These are phyloP conservation scores for Astrephomene gubernaculifera DNA, from an alignment of 139 green algal genomes.

Conservation along the genomic window DNA sequence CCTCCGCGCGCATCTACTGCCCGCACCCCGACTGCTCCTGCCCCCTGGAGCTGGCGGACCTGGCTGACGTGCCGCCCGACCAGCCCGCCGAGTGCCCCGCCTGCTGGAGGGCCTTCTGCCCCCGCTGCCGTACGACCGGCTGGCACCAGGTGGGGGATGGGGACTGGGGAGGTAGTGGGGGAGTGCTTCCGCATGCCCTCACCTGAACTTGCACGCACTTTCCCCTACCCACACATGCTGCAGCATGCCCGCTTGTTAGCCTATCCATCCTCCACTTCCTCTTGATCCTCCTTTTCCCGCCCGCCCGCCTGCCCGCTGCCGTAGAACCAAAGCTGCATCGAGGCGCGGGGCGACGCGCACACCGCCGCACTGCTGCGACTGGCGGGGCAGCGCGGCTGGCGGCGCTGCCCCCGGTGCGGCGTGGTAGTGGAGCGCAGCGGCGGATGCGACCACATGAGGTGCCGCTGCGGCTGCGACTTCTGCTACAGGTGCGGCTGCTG, in stretches of 20 bases:
- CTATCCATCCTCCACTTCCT: no score
- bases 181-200: neutral
- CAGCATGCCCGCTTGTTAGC: no score
- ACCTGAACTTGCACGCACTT: no score
- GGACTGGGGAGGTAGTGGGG: neutral
- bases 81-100: conserved; percentile 30
- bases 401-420: conserved; percentile 60
- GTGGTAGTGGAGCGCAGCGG: conserved; percentile 48
- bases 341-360: conserved; percentile 46
- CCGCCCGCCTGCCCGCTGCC: no score
- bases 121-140: conserved; percentile 33
- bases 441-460: conserved; percentile 69
- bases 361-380: conserved; percentile 58
- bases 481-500: conserved; percentile 68
- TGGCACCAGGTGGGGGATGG: conserved; percentile 41
- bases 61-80: neutral
- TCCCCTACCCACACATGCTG: no score
- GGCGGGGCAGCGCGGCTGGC: conserved; percentile 35
- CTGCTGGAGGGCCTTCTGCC: conserved; percentile 35
- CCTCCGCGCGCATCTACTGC: conserved; percentile 55
- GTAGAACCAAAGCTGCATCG: no score
- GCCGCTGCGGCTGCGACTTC: conserved; percentile 58
- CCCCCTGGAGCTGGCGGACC: conserved; percentile 34
- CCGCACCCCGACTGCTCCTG: conserved; percentile 52
- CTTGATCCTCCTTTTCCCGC: no score